A percentile compares a stretch with the other conserved stretches of the same genome.
Evolutionary conservation across 495 filamentous ascomycete genomes (phyloP).

Genomic region (Zalerion maritima): DNA sequence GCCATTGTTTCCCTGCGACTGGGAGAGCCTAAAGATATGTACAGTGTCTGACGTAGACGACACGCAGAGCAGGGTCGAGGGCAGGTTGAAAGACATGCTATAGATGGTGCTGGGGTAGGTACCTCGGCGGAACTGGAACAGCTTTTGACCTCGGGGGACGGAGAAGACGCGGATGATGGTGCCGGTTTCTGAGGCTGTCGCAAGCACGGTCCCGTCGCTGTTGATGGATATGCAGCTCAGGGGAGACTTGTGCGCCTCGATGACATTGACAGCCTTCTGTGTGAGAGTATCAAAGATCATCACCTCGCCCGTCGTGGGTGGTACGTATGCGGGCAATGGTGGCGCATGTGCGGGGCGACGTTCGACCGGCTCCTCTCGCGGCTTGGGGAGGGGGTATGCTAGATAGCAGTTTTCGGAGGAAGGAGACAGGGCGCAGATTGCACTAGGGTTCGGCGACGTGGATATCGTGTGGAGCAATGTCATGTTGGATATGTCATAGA

Average conservation of each 20-base stretch:
- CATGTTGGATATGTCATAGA: slow-evolving; percentile 99
- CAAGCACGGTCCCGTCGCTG: slow-evolving; percentile 80
- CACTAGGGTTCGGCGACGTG: slow-evolving; percentile 82
- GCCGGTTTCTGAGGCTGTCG: slow-evolving; percentile 92
- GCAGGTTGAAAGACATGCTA: slow-evolving; percentile 98
- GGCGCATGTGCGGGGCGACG: slow-evolving; percentile 73
- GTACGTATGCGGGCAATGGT: slow-evolving; percentile 54
- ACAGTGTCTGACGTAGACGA: slow-evolving; percentile 93
- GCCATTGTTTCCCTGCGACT: slow-evolving; percentile 14
- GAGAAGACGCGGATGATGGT: slow-evolving; percentile 94
- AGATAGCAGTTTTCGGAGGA: slow-evolving; percentile 93
- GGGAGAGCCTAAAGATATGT: slow-evolving; percentile 77
- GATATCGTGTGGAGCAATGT: slow-evolving; percentile 77
- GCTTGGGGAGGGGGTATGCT: slow-evolving; percentile 84
- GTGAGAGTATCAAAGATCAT: slow-evolving; percentile 80
- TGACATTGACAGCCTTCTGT: slow-evolving; percentile 79
- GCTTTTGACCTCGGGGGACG: slow-evolving; percentile 73
- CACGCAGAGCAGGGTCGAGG: slow-evolving; percentile 82
- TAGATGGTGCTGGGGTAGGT: slow-evolving; percentile 89
- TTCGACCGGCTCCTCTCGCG: slow-evolving; percentile 37
- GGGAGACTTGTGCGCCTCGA: slow-evolving; percentile 88
- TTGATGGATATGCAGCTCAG: slow-evolving; percentile 82
- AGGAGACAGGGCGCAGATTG: slow-evolving; percentile 82
- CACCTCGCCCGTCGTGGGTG: slow-evolving; percentile 82
- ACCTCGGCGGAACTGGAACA: slow-evolving; percentile 88